Evolutionary conservation across 2,329 filamentous ascomycete species (phyloP).

Genomic region (Aspergillus piperis): DNA sequence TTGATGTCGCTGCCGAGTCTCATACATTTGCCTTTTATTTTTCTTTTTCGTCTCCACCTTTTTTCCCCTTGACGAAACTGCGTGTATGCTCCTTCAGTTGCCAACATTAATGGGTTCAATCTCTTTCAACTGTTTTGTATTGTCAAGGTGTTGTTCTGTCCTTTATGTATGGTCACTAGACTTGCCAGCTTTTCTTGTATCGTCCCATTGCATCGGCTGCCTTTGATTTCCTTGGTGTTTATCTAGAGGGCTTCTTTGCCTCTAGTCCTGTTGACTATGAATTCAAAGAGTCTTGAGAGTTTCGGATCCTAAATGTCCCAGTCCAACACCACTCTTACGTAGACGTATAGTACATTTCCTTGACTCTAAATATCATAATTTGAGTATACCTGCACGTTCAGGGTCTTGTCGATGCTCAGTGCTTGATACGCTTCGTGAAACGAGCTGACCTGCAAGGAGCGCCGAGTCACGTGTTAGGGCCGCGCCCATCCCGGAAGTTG

Average conservation of each 20-base stretch:
- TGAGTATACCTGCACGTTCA: neutral
- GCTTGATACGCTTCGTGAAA: neutral
- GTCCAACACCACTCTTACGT: too few species aligned
- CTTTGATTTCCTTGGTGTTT: constrained; percentile 16
- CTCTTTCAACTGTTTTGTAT: constrained; percentile 35
- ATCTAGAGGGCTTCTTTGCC: neutral
- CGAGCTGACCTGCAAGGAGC: constrained; percentile 4
- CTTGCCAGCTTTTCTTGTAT: constrained; percentile 30
- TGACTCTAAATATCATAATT: neutral
- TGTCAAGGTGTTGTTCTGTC: constrained; percentile 30
- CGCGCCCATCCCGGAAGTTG: constrained; percentile 8
- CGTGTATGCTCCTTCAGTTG: constrained; percentile 31
- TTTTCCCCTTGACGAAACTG: constrained; percentile 24
- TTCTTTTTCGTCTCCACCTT: constrained; percentile 19
- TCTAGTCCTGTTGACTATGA: neutral
- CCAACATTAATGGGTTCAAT: constrained; percentile 40
- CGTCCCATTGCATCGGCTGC: neutral
- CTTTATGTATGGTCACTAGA: constrained; percentile 29
- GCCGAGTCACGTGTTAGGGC: constrained; percentile 14
- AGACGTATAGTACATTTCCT: too few species aligned
- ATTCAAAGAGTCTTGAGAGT: neutral
- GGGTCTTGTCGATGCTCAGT: too few species aligned
- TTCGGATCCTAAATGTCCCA: neutral
- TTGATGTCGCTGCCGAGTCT: constrained; percentile 22
- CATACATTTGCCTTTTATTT: constrained; percentile 22